Conservation (phyloP, 225 moss, liverwort and hornwort species). For the Thuidium tamariscinum region DNA sequence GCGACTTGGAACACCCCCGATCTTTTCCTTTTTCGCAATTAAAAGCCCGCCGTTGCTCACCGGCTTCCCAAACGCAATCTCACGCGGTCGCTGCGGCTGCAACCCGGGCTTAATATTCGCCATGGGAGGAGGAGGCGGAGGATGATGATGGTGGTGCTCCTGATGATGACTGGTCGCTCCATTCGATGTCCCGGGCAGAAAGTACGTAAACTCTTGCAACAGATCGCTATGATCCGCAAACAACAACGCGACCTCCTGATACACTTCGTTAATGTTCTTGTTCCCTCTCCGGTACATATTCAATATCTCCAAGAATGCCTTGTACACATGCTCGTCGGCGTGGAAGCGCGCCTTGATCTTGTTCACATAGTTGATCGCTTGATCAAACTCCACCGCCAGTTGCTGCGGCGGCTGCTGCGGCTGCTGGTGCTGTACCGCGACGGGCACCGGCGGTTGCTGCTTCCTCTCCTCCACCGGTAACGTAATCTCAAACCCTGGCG, state of each 20-base stretch:
- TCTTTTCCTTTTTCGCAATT: constrained; percentile 55
- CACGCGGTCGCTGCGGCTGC: constrained; percentile 15
- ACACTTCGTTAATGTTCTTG: constrained; percentile 77
- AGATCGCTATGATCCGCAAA: constrained; percentile 74
- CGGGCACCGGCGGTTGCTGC: constrained; percentile 18
- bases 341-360: constrained; percentile 94
- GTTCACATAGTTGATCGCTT: constrained; percentile 97
- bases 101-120: constrained; percentile 15
- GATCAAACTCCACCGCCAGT: constrained; percentile 93
- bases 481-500: constrained; percentile 84
- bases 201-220: constrained; percentile 89
- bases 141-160: neutral
- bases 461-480: constrained; percentile 51
- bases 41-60: constrained; percentile 26
- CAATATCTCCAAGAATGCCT: constrained; percentile 87
- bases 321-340: constrained; percentile 85
- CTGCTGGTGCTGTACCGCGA: neutral
- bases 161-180: neutral
- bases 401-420: neutral
- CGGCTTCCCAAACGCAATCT: constrained; percentile 24
- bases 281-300: constrained; percentile 93
- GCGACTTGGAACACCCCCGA: constrained; percentile 2
- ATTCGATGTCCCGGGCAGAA: constrained; percentile 55
- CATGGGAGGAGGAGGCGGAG: neutral
- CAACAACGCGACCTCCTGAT: constrained; percentile 74